These are phyloP conservation scores for Acorus gramineus DNA, from an alignment of 106 monocot genomes.

Conservation along the genomic window DNA sequence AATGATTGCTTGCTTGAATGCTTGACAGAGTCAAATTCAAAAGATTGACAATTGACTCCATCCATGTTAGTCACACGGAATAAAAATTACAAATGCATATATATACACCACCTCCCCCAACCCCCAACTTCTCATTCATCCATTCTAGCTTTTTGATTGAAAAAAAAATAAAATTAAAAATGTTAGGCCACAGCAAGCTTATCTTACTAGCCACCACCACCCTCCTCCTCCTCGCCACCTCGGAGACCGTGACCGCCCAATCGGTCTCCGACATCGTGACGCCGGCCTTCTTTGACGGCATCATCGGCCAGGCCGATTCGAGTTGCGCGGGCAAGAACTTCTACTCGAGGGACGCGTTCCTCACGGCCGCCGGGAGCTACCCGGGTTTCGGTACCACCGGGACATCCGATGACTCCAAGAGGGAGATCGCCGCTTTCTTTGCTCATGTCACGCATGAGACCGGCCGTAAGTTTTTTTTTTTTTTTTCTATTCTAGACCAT, in stretches of 20 bases:
- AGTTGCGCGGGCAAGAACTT: constrained; percentile 29
- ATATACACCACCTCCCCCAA: too few relatives aligned
- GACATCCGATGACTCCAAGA: constrained; percentile 23
- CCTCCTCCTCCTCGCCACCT: too few relatives aligned
- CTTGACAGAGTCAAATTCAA: too few relatives aligned
- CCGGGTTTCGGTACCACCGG: constrained; percentile 24
- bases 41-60: too few relatives aligned
- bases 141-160: too few relatives aligned
- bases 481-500: background rate
- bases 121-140: too few relatives aligned
- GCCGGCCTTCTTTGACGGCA: constrained; percentile 34
- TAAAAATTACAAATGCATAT: too few relatives aligned
- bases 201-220: too few relatives aligned
- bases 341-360: constrained; percentile 33
- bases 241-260: background rate
- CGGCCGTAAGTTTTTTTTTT: constrained; percentile 22
- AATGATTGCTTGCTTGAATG: too few relatives aligned
- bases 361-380: constrained; percentile 14
- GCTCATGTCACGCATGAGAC: constrained; percentile 50
- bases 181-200: too few relatives aligned
- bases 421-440: constrained; percentile 54
- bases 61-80: too few relatives aligned
- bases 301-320: constrained; percentile 18
- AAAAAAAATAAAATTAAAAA: too few relatives aligned
- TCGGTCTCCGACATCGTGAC: constrained; percentile 31